Evolutionary conservation across 768 basidiomycete genomes (phyloP).

Genomic region (Trametopsis cervina): DNA sequence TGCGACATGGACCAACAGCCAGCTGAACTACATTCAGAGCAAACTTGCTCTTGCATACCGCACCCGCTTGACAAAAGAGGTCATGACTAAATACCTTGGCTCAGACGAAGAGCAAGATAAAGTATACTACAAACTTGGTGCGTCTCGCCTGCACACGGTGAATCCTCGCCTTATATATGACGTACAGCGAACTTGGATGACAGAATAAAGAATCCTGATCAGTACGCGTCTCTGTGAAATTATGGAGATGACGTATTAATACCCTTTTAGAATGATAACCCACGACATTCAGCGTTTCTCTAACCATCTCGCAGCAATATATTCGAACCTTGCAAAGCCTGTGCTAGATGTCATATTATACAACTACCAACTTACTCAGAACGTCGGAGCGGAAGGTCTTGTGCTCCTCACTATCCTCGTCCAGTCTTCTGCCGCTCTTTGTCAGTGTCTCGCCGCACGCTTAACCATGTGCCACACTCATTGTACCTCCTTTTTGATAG

Average conservation of each 20-base stretch:
- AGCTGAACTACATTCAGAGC: conserved; percentile 90
- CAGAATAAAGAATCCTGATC: conserved; percentile 92
- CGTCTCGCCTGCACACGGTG: conserved; percentile 15
- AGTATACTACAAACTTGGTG: conserved; percentile 90
- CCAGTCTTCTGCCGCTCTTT: conserved; percentile 72
- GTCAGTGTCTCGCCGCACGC: conserved; percentile 40
- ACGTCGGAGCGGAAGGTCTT: conserved; percentile 91
- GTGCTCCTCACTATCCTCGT: conserved; percentile 78
- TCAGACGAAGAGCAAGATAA: conserved; percentile 69
- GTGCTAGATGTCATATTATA: conserved; percentile 88
- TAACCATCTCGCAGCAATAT: conserved; percentile 85
- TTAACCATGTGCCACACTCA: not conserved
- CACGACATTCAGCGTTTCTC: conserved; percentile 95
- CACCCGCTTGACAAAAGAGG: conserved; percentile 76
- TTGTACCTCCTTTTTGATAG: conserved; percentile 30
- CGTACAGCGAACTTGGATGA: conserved; percentile 84
- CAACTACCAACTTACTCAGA: conserved; percentile 90
- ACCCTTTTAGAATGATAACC: conserved; percentile 71
- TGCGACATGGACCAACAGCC: conserved; percentile 89
- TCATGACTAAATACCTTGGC: conserved; percentile 81
- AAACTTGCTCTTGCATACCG: conserved; percentile 88
- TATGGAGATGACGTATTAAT: too few relatives aligned
- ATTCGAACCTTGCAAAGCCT: conserved; percentile 91
- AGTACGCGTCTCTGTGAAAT: conserved; percentile 39
- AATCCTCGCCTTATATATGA: not conserved